Evolutionary conservation across 495 filamentous ascomycete species (phyloP), one percentile per base, ranked within the genome.

Genomic region (Penicillium odoratum): DNA sequence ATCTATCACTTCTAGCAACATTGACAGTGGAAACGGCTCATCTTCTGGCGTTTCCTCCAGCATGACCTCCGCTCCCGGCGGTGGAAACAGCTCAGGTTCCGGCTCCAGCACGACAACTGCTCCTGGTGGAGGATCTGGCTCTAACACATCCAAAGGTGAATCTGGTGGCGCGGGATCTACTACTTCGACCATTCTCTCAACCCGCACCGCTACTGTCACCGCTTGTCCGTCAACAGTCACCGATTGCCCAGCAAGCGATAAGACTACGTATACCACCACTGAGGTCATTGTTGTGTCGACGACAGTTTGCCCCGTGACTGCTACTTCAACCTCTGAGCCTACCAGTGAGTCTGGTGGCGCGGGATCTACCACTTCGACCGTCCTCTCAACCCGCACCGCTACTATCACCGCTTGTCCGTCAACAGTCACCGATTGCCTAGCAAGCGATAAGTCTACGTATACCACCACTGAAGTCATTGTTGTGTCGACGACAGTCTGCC

Each of bases 321-420:
- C 31, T 33, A 33, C 31, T 3, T 13, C 34, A 38, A 38, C 34
- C 9, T 38, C 34, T 7, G 34, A 38, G 34, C 34, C 34, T 11
- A 38, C 34, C 8, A 38, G 7, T 38, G 34, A 38, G 34, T 33
- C 31, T 33, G 31, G 31, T 61, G 26, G 50, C 58, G 43, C 18
- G 9, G 43, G 43, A 38, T 54, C 48, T 26, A 61, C 42, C 26
- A 61, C 59, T n/a, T 61, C 59, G 13, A 48, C 59, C 15, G 48
- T 56, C 29, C 28, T 51, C 42, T 52, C 48, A 30, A 57, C 48
- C 21, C 53, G 50, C 26, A 55, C 42, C 15, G 47, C 30, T 25
- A 56, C 59, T 4, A 61, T 61, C 53, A 61, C 59, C 11, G 53
- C 59, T 42, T 57, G 59, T 38, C 59, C 59, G 11, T 51, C 59